phyloP scores from a whole-genome alignment of 208 protist species.

The Acanthamoeba divionensis region DNA sequence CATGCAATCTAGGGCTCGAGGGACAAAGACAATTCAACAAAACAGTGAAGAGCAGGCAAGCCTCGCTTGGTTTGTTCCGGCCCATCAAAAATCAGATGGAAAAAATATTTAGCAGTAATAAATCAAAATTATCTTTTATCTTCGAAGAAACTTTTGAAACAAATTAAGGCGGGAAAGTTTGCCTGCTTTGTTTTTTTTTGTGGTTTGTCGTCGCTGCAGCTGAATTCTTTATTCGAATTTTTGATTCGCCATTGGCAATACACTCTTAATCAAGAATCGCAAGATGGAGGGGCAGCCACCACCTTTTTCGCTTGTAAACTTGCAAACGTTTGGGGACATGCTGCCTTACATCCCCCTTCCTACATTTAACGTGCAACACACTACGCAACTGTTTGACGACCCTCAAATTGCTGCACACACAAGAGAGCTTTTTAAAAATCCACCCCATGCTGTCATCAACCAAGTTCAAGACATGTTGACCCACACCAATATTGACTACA shows the following conservation, averaged over 20 bases:
- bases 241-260: not conserved
- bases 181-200: too few relatives aligned
- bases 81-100: too few relatives aligned
- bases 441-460: not conserved
- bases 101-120: too few relatives aligned
- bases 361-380: conserved; percentile 17
- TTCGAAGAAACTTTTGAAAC: too few relatives aligned
- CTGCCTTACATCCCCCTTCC: not conserved
- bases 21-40: too few relatives aligned
- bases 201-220: too few relatives aligned
- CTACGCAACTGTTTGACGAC: not conserved
- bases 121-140: too few relatives aligned
- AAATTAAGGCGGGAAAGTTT: too few relatives aligned
- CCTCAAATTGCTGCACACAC: not conserved
- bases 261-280: not conserved
- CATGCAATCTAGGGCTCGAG: too few relatives aligned
- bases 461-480: not conserved
- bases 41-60: too few relatives aligned
- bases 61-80: too few relatives aligned
- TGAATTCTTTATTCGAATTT: too few relatives aligned
- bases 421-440: not conserved
- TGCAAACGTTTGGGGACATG: not conserved
- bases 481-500: not conserved
- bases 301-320: conserved; percentile 24
- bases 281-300: not conserved